A percentile compares a stretch with the other conserved stretches of the same genome.
These are phyloP conservation scores for Phytophthora foliorum DNA, from an alignment of 352 stramenopile genomes.

Conservation along the genomic window DNA sequence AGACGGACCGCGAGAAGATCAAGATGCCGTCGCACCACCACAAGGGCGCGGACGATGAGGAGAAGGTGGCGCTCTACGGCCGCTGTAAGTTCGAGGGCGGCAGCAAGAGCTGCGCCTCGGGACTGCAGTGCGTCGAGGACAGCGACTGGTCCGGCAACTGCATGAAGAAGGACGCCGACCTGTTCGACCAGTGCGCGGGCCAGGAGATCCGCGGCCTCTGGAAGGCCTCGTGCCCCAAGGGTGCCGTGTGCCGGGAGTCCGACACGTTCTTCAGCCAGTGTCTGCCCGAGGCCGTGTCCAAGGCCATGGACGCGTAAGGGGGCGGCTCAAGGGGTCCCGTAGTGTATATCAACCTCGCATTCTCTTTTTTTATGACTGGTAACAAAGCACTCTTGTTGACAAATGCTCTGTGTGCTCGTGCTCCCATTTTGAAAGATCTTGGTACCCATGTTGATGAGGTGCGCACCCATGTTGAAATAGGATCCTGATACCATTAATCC, in stretches of 20 bases:
- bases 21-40: conserved; percentile 26
- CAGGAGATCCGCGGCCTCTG: conserved; percentile 35
- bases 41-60: conserved; percentile 17
- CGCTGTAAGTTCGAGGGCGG: conserved; percentile 41
- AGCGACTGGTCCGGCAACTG: conserved; percentile 38
- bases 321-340: neutral
- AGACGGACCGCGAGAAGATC: conserved; percentile 27
- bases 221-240: conserved; percentile 42
- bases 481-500: neutral
- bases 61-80: conserved; percentile 33
- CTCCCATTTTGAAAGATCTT: too few relatives aligned
- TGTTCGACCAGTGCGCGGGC: conserved; percentile 41
- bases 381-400: neutral
- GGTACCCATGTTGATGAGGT: neutral
- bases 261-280: conserved; percentile 48
- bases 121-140: conserved; percentile 41
- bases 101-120: conserved; percentile 22
- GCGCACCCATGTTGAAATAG: neutral
- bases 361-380: conserved; percentile 15
- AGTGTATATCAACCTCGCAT: conserved; percentile 7
- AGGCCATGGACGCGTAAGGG: conserved; percentile 32
- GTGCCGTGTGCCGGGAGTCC: conserved; percentile 26
- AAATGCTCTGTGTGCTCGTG: too few relatives aligned
- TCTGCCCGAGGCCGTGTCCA: conserved; percentile 26
- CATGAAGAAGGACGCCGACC: conserved; percentile 37